A percentile compares a stretch with the other conserved stretches of the same genome.
Evolutionary conservation across 176 grass and related monocot species (phyloP).

Genomic region (Ensete glaucum): DNA sequence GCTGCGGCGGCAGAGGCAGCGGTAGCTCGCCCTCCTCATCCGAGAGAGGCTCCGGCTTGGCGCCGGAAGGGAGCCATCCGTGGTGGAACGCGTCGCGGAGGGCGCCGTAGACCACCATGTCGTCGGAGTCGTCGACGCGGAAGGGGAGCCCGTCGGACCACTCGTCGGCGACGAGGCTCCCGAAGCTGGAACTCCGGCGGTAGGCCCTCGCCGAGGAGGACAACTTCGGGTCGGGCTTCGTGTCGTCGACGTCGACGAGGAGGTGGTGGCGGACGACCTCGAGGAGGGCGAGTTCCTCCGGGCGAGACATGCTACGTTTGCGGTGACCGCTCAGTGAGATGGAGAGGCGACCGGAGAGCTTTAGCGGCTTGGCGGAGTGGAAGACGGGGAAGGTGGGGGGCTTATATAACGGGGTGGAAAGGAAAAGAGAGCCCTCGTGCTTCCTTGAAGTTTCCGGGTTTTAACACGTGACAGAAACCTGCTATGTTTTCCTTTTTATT

Average conservation of each 20-base stretch:
- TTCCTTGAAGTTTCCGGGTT: neutral
- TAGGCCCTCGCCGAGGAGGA: neutral
- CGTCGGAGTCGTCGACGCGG: constrained; percentile 21
- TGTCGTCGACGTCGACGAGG: neutral
- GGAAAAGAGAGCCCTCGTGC: neutral
- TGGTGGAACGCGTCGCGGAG: constrained; percentile 15
- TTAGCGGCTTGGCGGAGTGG: neutral
- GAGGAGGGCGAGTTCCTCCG: neutral
- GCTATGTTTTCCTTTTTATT: too few species aligned
- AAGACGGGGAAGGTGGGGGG: neutral
- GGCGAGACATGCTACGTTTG: neutral
- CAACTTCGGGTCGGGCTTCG: neutral
- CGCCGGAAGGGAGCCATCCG: constrained; percentile 2
- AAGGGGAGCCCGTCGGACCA: constrained; percentile 20
- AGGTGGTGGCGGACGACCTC: neutral
- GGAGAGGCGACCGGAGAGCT: neutral
- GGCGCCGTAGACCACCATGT: constrained; percentile 15
- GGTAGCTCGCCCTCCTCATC: neutral
- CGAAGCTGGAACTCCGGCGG: constrained; percentile 19
- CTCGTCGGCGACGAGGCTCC: constrained; percentile 15
- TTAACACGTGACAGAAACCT: neutral
- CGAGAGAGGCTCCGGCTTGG: neutral
- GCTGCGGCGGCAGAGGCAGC: neutral
- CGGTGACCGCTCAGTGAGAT: neutral
- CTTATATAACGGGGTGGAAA: neutral